Evolutionary conservation across 1,139 yeast species (phyloP).

Genomic region (Yamadazyma diospyri): DNA sequence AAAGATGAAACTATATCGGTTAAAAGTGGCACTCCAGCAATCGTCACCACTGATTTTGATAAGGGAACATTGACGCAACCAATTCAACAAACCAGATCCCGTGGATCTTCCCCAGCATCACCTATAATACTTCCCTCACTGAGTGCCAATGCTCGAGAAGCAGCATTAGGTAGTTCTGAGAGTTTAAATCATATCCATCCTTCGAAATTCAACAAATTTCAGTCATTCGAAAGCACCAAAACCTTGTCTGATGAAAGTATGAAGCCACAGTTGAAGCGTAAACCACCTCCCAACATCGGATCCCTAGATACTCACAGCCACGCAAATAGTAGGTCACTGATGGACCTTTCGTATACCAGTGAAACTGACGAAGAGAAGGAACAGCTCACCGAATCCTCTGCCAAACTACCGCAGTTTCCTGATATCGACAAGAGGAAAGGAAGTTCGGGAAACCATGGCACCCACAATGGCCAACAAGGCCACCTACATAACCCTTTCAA

Average conservation of each 20-base stretch:
- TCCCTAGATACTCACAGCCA: slow-evolving; percentile 3
- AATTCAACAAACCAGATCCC: slow-evolving; percentile 11
- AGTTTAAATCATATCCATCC: slow-evolving; percentile 11
- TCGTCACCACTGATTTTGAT: slow-evolving; percentile 5
- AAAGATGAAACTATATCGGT: slow-evolving; percentile 1
- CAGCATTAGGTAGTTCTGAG: slow-evolving; percentile 17
- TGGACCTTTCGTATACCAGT: slow-evolving; percentile 12
- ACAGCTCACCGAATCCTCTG: slow-evolving; percentile 5
- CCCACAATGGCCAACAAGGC: not conserved
- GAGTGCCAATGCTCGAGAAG: slow-evolving; percentile 19
- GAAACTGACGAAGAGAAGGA: slow-evolving; percentile 14
- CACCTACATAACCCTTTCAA: slow-evolving; percentile 14
- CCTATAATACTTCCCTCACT: slow-evolving; percentile 18
- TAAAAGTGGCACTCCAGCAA: slow-evolving; percentile 3
- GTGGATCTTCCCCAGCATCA: slow-evolving; percentile 12
- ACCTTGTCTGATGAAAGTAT: slow-evolving; percentile 12
- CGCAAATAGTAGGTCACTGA: slow-evolving; percentile 17
- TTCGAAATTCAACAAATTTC: slow-evolving; percentile 6
- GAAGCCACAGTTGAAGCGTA: slow-evolving; percentile 18
- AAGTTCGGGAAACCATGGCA: not conserved
- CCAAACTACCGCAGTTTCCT: slow-evolving; percentile 28
- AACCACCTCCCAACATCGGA: slow-evolving; percentile 25
- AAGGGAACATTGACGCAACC: slow-evolving; percentile 9
- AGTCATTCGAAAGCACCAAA: slow-evolving; percentile 12
- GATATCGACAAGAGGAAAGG: slow-evolving; percentile 14